Base-by-base conservation (phyloP, 176 grass and related monocot species). In the Carex scoparia region DNA sequence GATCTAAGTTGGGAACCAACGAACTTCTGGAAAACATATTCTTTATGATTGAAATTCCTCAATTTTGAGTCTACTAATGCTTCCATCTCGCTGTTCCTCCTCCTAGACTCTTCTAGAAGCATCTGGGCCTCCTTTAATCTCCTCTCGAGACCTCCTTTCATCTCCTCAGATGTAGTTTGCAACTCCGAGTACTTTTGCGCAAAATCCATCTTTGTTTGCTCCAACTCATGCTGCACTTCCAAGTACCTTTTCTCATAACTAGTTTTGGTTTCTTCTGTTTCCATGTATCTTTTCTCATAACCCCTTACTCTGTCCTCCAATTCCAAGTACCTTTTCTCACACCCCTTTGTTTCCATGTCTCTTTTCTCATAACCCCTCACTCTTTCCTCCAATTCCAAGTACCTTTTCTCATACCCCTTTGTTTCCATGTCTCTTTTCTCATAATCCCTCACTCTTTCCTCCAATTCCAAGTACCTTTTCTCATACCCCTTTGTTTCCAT, bases 61-160 rank as follows among this genome's bases (percentile, higher is more conserved):
- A 65, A 48, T 88, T 84, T 84, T 13, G 71, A 77, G 11, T 80
- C 49, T 46, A 61, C 10, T 37, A 35, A 44, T 68, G 55, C 81
- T 23, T 88, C 61, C 40, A 79, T 58, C 61, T 88, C 59, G 4
- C 44, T 59, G 44, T 23, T 66, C 64, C 48, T 88, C 15, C 57
- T 79, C 61, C 10, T 79, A 57, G 87, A 84, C 54, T 84, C 81
- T 69, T 51, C 81, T 68, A 88, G 56, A 80, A 88, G 81, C 5
- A 67, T 73, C 56, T 88, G 44, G 7, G 81, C 40, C 58, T 88
- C 87, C 40, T 88, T 84, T 15, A 88, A 79, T 68, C 49, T 84
- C 65, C 32, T 33, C 28, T 88, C 67, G 16, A 88, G 66, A 48
- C 57, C 72, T 78, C 46, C 30, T 46, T 84, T 75, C 14, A 44